Conservation (phyloP, 331 rosid genomes). For the Dryas integrifolia region DNA sequence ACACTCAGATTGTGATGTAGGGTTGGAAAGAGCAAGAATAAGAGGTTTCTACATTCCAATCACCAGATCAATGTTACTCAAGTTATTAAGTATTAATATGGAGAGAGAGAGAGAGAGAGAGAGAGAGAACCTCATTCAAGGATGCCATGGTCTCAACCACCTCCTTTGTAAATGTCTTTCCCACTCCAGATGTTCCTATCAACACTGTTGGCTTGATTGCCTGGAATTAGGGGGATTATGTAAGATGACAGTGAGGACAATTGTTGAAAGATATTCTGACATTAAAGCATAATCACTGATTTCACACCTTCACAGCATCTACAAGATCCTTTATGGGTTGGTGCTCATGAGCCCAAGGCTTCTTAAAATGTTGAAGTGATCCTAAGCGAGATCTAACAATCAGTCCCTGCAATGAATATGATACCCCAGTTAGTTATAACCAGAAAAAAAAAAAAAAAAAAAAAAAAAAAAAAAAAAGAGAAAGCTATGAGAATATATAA, state of each 20-base stretch:
- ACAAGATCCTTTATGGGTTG: conserved; percentile 61
- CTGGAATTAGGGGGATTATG: conserved; percentile 31
- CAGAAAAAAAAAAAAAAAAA: background rate
- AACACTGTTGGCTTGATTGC: conserved; percentile 87
- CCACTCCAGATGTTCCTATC: conserved; percentile 94
- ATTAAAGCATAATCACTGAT: conserved; percentile 4
- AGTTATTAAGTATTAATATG: background rate
- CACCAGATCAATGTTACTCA: conserved; percentile 27
- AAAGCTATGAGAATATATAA: background rate
- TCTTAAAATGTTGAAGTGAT: conserved; percentile 92
- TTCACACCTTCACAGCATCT: conserved; percentile 72
- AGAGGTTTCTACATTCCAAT: conserved; percentile 71
- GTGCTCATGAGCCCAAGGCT: conserved; percentile 97
- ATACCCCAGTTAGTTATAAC: conserved; percentile 4
- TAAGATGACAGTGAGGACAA: conserved; percentile 17
- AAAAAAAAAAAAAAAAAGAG: background rate
- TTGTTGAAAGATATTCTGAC: background rate
- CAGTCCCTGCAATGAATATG: conserved; percentile 57
- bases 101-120: conserved; percentile 1
- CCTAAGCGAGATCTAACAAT: conserved; percentile 67
- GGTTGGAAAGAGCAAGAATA: conserved; percentile 90
- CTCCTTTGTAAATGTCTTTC: conserved; percentile 87
- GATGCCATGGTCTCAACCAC: conserved; percentile 75
- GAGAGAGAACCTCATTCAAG: conserved; percentile 55
- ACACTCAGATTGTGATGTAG: conserved; percentile 95